Percentiles rank a stretch among this genome's conserved stretches.
Conservation (phyloP, 2,329 filamentous ascomycete species). For the Teratosphaeria zuluensis region DNA sequence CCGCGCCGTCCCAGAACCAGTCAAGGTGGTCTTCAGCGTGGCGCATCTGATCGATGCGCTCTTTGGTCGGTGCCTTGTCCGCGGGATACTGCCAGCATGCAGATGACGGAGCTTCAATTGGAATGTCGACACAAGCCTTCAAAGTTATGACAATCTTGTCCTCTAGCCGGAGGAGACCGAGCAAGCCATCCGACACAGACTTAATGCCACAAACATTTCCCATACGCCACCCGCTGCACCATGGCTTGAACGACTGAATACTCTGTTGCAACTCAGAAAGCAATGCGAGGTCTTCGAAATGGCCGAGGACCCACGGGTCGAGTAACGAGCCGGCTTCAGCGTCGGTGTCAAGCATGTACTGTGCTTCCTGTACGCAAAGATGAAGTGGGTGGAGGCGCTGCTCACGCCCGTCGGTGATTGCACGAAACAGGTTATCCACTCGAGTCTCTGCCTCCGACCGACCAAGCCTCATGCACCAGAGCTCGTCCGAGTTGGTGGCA, state of each 20-base stretch:
- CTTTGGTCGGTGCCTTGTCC: conserved; percentile 37
- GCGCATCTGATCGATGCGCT: conserved; percentile 37
- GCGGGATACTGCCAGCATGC: conserved; percentile 31
- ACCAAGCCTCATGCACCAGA: background rate
- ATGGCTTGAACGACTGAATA: conserved; percentile 10
- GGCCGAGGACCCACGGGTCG: conserved; percentile 13
- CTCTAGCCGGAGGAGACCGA: background rate
- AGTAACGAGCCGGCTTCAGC: conserved; percentile 12
- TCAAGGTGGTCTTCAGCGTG: conserved; percentile 41
- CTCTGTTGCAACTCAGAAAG: conserved; percentile 13
- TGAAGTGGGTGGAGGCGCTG: conserved; percentile 9
- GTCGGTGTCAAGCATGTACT: conserved; percentile 21
- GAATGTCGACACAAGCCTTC: background rate
- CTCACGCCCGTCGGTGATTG: conserved; percentile 17
- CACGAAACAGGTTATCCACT: conserved; percentile 11
- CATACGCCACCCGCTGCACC: conserved; percentile 4
- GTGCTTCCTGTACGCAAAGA: conserved; percentile 17
- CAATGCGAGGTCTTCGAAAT: conserved; percentile 20
- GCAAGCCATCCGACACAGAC: background rate
- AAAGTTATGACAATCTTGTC: background rate
- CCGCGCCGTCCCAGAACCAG: conserved; percentile 32
- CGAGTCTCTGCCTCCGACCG: background rate
- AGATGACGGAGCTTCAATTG: background rate
- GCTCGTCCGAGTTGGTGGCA: background rate
- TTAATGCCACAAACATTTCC: background rate